phyloP scores from a whole-genome alignment of 2,329 filamentous ascomycete species.

The Xylaria polymorpha region DNA sequence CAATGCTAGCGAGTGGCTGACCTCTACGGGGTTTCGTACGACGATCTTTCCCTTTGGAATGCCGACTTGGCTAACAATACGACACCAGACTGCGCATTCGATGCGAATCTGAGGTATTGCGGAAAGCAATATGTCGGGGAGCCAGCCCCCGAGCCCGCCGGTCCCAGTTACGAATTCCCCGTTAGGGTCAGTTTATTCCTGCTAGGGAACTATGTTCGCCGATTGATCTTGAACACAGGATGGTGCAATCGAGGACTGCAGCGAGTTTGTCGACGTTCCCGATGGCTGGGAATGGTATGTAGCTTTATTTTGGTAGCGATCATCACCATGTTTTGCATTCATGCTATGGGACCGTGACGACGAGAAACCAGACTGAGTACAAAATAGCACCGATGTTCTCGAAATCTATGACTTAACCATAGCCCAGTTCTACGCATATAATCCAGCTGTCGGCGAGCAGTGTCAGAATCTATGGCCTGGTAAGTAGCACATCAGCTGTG shows the following conservation, averaged over 20 bases:
- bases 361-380: no score
- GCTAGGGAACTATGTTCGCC: no score
- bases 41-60: slow-evolving; percentile 23
- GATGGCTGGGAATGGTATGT: neutral
- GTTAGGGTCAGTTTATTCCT: neutral
- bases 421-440: slow-evolving; percentile 16
- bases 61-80: slow-evolving; percentile 12
- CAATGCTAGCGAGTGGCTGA: slow-evolving; percentile 11
- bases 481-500: no score
- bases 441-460: slow-evolving; percentile 13
- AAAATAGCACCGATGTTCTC: neutral
- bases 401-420: neutral
- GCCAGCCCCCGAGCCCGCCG: neutral
- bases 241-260: neutral
- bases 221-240: neutral
- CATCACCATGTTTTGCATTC: slow-evolving; percentile 14
- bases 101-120: slow-evolving; percentile 17
- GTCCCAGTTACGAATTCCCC: neutral
- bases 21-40: slow-evolving; percentile 3
- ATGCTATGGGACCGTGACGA: no score
- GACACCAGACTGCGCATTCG: slow-evolving; percentile 10
- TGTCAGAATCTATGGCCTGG: slow-evolving; percentile 9
- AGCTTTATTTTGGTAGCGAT: no score
- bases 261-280: neutral
- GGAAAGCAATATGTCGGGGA: neutral